Base-by-base conservation (phyloP, 768 basidiomycete genomes). In the Suillus sp. region DNA sequence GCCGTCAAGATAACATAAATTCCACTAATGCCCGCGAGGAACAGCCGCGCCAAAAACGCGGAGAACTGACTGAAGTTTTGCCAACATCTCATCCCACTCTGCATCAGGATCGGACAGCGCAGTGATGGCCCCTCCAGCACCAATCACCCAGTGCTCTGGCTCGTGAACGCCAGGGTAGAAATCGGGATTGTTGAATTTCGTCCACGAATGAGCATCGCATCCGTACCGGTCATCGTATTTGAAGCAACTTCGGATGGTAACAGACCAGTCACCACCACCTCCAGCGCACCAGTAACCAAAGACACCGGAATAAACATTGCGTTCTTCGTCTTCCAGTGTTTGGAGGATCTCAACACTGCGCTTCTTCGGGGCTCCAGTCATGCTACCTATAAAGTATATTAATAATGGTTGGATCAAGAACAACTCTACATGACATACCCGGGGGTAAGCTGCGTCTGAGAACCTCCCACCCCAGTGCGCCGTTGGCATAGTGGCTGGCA, bases 341-440 rank as follows among this genome's bases (percentile, higher is more conserved):
- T 92, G 91, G 9, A 99, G 81, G 40, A 99, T 89, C 75, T 97
- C 92, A 9, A 97, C 89, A 62, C 92, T 93, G 37, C 96, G 88
- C 69, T 96, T 90, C 78, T 98, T 99, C 0, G 96, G 96, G 0
- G 96, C 96, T 40, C 96, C 96, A 2, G 96, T 98, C 96, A 99
- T 99, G 64, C 93, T 95, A 1, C 95, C 94, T 95, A 64, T 37
- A 10, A 34, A 20, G 62, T 57, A 62, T 64, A 65, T 51, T 40
- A 16, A 27, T 62, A 6, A 60, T 16, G 18, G 50, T 45, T 18
- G 25, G 20, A 5, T 14, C 61, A 54, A n/a, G 50, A 40, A 5
- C 34, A 51, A 61, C 22, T 40, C 56, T n/a, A 35, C 32, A 45
- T 47, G 45, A 68, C 78, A 67, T 59, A 91, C 95, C 95, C 61